Base-by-base conservation (phyloP, 345 rosid genomes). In the Firmiana major region DNA sequence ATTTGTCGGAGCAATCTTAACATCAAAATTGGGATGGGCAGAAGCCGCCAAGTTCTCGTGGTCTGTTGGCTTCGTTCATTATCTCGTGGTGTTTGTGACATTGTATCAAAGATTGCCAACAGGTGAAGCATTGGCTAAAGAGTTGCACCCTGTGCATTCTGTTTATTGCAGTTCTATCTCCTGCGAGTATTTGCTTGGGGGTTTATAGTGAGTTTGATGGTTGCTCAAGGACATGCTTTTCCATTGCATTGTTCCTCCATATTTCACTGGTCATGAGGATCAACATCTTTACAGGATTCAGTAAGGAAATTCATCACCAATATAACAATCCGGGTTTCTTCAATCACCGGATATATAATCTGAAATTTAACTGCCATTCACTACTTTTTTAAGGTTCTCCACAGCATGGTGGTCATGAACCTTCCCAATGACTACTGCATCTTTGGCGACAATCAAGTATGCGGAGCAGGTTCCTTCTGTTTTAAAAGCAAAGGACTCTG, bases 381-480 rank as follows among this genome's bases (percentile, higher is more conserved):
- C n/a, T n/a, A n/a, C n/a, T n/a, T 6, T 64, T 55, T n/a, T 74
- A 88, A 92, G 97, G 84, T 96, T 96, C 73, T 96, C 98, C 0
- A 92, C 92, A 71, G 97, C 98, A 19, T 93, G 98, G 98, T 95
- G 98, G 98, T 90, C 99, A 7, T 96, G 93, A 79, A 96, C 98
- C 57, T 93, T 96, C 58, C 98, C 97, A 3, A 96, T 96, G 99
- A 93, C 97, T 51, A 92, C 97, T 0, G 94, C 84, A 40, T 90
- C 98, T 19, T 93, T 96, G 74, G 97, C 99, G 10, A 91, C 95
- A 0, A 89, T 96, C 75, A 93, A 92, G 86, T 92, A 91, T 72
- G 94, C 97, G 26, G 95, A 93, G 86, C 88, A 91, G 4, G 97
- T 87, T 57, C 99, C 98, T 67, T 85, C 82, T 19, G 34, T 76